Base-by-base conservation (phyloP, 176 grass and related monocot species). In the Metroxylon sagu region DNA sequence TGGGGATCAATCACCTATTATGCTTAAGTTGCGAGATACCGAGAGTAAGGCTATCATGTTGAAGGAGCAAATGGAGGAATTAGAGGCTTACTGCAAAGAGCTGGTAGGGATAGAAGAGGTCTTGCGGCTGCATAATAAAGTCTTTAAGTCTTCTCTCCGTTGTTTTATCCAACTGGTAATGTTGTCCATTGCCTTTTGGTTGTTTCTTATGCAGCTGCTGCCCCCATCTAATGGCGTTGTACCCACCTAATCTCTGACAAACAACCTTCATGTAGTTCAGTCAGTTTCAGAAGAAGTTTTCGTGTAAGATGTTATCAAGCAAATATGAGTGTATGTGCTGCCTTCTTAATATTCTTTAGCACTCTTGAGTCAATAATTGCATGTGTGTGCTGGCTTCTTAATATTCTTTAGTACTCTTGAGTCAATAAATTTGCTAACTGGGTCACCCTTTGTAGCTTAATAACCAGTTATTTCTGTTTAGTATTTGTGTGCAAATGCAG, bases 111-210 rank as follows among this genome's bases (percentile, higher is more conserved):
- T 50, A 35, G 52, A 72, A 21, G 88, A 98, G 63, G 58, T 73
- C 62, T 55, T 89, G 60, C 61, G 77, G 18, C 52, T 88, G 65
- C 88, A 76, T 14, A 89, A 72, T 69, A 68, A 67, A 56, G 77
- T 79, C 17, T 71, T 68, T 17, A 82, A 83, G 25, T 66, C 55
- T 64, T 89, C 73, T 0, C 52, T 88, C 26, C 74, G 70, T 60
- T 76, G 74, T 79, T 81, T 81, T n/a, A 39, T 81, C 52, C 84
- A 89, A 67, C 73, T 92, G 65, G 49, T 85, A 27, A 29, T 89
- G 59, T 3, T 98, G 53, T 68, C 71, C 56, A 57, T 88, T 54
- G 72, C 77, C 52, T 16, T 78, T 54, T 48, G 53, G 61, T 78
- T 69, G 73, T 85, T 71, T 75, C 53, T 98, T 51, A 57, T 80